phyloP scores from a whole-genome alignment of 345 rosid species.

The Cardamine resedifolia region DNA sequence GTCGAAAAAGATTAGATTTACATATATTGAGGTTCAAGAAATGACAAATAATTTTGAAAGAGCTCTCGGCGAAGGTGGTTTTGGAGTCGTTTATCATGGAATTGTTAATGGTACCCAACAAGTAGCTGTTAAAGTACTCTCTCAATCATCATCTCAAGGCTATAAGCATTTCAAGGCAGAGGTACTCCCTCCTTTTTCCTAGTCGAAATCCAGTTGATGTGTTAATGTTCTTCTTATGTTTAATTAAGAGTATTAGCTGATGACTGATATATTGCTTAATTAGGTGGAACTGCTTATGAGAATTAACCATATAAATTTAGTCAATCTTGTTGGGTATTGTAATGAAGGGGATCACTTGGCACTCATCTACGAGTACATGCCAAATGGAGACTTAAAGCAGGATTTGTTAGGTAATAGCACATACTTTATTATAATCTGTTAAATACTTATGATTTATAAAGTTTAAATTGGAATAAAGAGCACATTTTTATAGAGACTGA shows the following conservation, averaged over 20 bases:
- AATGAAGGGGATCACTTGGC: slow-evolving; percentile 3
- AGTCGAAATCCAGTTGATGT: background rate
- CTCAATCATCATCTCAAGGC: slow-evolving; percentile 1
- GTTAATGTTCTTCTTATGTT: too few species aligned
- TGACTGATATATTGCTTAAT: background rate
- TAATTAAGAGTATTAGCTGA: background rate
- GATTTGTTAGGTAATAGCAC: background rate
- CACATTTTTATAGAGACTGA: too few species aligned
- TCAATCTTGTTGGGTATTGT: slow-evolving; percentile 1
- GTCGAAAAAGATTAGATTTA: background rate
- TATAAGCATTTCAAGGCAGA: slow-evolving; percentile 4
- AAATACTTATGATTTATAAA: too few species aligned
- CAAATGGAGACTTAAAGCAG: background rate
- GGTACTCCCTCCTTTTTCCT: background rate
- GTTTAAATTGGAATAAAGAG: too few species aligned
- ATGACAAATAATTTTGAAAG: slow-evolving; percentile 1
- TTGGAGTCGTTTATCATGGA: background rate
- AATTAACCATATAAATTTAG: slow-evolving; percentile 3
- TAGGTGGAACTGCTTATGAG: slow-evolving; percentile 12
- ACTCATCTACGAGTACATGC: background rate
- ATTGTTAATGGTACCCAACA: background rate
- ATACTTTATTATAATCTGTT: background rate
- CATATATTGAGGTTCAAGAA: background rate
- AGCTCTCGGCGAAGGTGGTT: background rate
- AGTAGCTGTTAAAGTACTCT: background rate